Percentiles rank a stretch among this genome's conserved stretches.
Conservation (phyloP, 2,329 filamentous ascomycete species). For the Paecilomyces dactylethromorphus region DNA sequence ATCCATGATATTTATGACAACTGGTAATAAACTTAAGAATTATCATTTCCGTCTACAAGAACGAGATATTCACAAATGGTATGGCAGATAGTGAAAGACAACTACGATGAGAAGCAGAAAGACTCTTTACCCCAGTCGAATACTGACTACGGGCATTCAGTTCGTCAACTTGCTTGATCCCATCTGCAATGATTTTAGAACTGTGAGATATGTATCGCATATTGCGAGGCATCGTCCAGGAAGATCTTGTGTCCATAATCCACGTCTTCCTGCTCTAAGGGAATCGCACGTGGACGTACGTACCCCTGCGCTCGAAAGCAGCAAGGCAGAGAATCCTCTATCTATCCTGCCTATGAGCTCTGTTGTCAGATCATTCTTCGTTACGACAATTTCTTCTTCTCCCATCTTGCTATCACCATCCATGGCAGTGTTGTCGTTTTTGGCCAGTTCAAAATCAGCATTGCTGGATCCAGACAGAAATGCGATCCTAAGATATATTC, state of each 20-base stretch:
- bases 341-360: conserved; percentile 9
- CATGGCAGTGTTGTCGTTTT: conserved; percentile 58
- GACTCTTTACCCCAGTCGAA: not conserved
- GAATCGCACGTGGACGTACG: not conserved
- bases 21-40: too few relatives aligned
- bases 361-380: conserved; percentile 6
- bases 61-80: not conserved
- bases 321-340: conserved; percentile 1
- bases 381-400: conserved; percentile 10
- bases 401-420: conserved; percentile 58
- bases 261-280: not conserved
- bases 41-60: not conserved
- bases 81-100: not conserved
- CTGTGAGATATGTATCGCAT: not conserved
- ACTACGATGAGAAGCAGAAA: not conserved
- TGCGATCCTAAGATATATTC: conserved; percentile 58
- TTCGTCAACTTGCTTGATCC: not conserved
- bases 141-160: not conserved
- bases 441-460: conserved; percentile 62
- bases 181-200: not conserved
- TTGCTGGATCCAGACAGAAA: conserved; percentile 71
- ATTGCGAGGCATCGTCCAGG: not conserved
- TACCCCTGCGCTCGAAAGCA: not conserved
- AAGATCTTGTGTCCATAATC: not conserved
- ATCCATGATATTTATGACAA: too few relatives aligned